Base-by-base conservation (phyloP, 208 protist species). In the Trypanosoma melophagium region DNA sequence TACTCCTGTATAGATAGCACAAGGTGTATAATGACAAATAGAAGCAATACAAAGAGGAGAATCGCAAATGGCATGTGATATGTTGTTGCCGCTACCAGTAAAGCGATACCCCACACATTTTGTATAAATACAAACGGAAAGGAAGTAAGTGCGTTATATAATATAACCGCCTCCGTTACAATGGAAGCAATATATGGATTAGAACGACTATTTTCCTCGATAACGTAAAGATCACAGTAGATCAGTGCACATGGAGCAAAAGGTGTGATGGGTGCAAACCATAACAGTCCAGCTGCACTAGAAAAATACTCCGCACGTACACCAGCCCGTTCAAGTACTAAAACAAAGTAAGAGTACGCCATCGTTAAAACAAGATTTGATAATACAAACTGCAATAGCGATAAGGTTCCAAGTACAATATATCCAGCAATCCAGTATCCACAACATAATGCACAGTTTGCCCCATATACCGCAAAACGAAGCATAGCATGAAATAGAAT, bases 371-470 rank as follows among this genome's bases (percentile, higher is more conserved):
- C 57, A 13, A 73, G 50, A 52, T 89, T 92, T n/a, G 77, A 85
- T 42, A 65, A 41, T 10, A 86, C 9, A 41, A 77, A 84, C 69
- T 87, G 80, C 52, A 85, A 40, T n/a, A 87, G 10, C 17, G 75
- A 66, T 49, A 89, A 41, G 7, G 74, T 80, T 50, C 86, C 83
- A 0, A 89, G 58, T 17, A 87, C 50, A 21, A 87, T 59, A 52
- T 81, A 84, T 2, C 86, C 86, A 22, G 71, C 65, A 10, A 85
- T 64, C 82, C 82, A 92, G 57, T 87, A 92, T 3, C 80, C 75
- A 9, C 87, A 75, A 60, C 79, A 85, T n/a, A 86, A 74, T 12
- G 80, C 76, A 63, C 76, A 80, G 60, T 87, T 87, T n/a, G 82
- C 52, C 3, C 83, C 86, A 56, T 87, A 92, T 2, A 86, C 71